Base-by-base conservation (phyloP, 1,284 basidiomycete genomes). In the Lignosus rhinocerotis region DNA sequence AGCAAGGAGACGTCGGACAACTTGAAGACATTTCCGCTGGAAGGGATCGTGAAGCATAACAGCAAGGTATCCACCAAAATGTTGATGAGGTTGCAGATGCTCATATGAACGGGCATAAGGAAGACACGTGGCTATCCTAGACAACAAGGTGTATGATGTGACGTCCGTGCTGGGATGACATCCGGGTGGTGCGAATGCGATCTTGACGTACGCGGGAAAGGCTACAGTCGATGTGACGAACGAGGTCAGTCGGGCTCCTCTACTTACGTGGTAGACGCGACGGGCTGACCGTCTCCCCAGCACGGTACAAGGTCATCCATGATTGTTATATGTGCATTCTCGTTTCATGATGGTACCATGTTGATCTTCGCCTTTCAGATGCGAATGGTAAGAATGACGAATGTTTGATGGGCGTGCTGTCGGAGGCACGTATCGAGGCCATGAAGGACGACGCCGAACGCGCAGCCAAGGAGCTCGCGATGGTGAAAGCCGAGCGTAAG, bases 101-200 rank as follows among this genome's bases (percentile, higher is more conserved):
- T 52, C 3, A 49, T 6, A 31, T 33, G 32, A 7, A 14, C 7
- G 8, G 31, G 4, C 16, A 2, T 6, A 38, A 67, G 65, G 62
- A 68, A n/a, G 67, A 66, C 36, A 64, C 65, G 6, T 69, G 67
- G 67, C 51, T 17, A 67, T 69, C 32, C 43, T 69, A n/a, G 66
- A 69, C 47, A 62, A 66, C 45, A 65, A 67, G 52, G 66, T 69
- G 14, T 69, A 69, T 47, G 67, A 69, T 46, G 63, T 69, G 2
- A 67, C 65, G 5, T 61, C 61, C 8, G 61, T 66, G 3, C 52
- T 69, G 10, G 51, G 54, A 2, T 66, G 65, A 63, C 67, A 69
- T 38, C 67, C 67, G 11, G 67, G 67, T 10, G 67, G 67, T 5
- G 57, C 63, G 1, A 51, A 58, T n/a, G 60, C 66, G 3, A 58